Conservation (phyloP, 2,329 filamentous ascomycete species). For the Xylaria hypoxylon region DNA sequence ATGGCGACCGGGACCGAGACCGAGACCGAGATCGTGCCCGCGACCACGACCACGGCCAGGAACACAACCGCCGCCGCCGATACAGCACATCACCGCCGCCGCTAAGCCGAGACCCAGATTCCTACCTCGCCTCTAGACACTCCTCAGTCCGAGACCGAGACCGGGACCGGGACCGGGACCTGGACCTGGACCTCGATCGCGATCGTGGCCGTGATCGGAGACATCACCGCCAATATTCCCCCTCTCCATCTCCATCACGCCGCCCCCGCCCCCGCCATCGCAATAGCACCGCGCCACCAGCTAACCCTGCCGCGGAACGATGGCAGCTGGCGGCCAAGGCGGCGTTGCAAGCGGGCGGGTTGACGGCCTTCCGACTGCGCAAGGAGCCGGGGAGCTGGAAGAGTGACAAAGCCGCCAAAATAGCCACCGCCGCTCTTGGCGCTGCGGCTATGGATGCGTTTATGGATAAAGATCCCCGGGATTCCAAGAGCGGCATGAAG, state of each 20-base stretch:
- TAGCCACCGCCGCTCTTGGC: slow-evolving; percentile 62
- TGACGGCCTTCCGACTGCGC: slow-evolving; percentile 61
- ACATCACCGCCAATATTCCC: slow-evolving; percentile 34
- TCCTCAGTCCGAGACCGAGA: slow-evolving; percentile 28
- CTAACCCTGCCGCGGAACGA: slow-evolving; percentile 39
- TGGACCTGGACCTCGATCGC: slow-evolving; percentile 36
- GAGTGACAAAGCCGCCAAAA: slow-evolving; percentile 61
- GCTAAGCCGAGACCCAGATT: slow-evolving; percentile 34
- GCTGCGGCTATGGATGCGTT: slow-evolving; percentile 63
- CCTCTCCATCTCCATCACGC: slow-evolving; percentile 38
- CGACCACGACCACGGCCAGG: slow-evolving; percentile 20
- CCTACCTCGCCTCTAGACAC: slow-evolving; percentile 26
- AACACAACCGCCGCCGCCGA: slow-evolving; percentile 18
- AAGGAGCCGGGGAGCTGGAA: slow-evolving; percentile 60
- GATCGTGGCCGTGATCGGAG: slow-evolving; percentile 42
- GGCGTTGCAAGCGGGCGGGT: slow-evolving; percentile 61
- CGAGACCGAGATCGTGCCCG: slow-evolving; percentile 25
- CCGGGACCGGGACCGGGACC: slow-evolving; percentile 18
- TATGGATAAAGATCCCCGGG: slow-evolving; percentile 51
- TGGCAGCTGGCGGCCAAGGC: slow-evolving; percentile 58
- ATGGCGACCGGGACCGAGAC: slow-evolving; percentile 32
- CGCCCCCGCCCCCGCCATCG: slow-evolving; percentile 31
- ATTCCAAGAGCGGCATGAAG: slow-evolving; percentile 45
- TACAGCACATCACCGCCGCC: slow-evolving; percentile 37
- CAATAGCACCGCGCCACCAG: slow-evolving; percentile 28